Base-by-base conservation (phyloP, 2,329 filamentous ascomycete species). In the Madurella mycetomatis region DNA sequence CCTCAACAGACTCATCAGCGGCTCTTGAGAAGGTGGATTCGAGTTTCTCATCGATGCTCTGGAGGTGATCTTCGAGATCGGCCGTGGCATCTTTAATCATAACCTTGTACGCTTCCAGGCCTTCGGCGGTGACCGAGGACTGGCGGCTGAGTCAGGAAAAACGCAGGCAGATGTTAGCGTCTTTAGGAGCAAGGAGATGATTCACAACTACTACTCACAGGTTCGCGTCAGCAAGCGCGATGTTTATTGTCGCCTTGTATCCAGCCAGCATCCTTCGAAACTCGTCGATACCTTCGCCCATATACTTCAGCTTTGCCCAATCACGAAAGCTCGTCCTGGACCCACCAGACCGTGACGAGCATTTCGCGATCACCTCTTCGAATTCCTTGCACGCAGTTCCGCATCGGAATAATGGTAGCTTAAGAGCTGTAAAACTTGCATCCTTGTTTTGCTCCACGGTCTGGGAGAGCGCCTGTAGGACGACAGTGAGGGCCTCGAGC, bases 381-480 rank as follows among this genome's bases (percentile, higher is more conserved):
- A 76, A 76, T 34, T 74, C 72, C 55, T 67, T 64, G 57, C 70
- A 76, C 40, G 71, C 68, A 59, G 70, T 69, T 41, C 71, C 69
- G 57, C 72, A 76, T 60, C 69, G 67, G 47, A 65, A 62, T 39
- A 76, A 59, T 51, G 73, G 73, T 53, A 73, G 60, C 47, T 70
- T 59, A 51, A 75, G 68, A 19, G 61, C 55, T 39, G 67, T 60
- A 30, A 73, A 62, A 43, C 71, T 62, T 13, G 32, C 41, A 17
- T 46, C 44, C 16, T 60, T 48, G 40, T 62, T 39, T 39, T 47
- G 16, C 13, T 51, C 47, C 18, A 47, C 51, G 25, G 51, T 57
- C 39, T 54, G 32, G 39, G 43, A 47, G 13, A 57, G 40, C 34
- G 55, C 32, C 37, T 30, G 41, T 32, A 75, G 60, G 49, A 73